phyloP scores from a whole-genome alignment of 2,329 filamentous ascomycete genomes.

The Botrytis galanthina region DNA sequence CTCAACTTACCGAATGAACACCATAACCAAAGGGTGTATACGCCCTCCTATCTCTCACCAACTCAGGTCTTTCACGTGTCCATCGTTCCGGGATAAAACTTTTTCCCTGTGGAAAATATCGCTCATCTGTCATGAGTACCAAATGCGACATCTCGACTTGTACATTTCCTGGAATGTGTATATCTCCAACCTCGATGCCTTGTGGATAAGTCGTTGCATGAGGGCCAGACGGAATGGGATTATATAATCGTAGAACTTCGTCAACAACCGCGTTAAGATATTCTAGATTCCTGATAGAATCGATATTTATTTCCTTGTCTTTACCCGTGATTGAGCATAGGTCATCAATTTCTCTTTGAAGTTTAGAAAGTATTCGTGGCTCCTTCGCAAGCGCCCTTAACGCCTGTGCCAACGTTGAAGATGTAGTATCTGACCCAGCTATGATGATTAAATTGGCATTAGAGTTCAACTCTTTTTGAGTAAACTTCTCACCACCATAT shows the following conservation, averaged over 20 bases:
- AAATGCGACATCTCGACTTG: conserved; percentile 23
- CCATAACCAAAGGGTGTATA: conserved; percentile 28
- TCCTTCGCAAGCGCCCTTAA: conserved; percentile 19
- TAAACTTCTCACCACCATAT: conserved; percentile 20
- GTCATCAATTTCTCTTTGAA: conserved; percentile 24
- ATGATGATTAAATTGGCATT: conserved; percentile 26
- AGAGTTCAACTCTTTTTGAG: conserved; percentile 22
- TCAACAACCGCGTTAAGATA: conserved; percentile 26
- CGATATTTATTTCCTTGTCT: conserved; percentile 15
- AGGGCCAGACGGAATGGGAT: conserved; percentile 22
- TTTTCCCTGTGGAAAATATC: conserved; percentile 23
- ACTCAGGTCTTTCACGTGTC: conserved; percentile 20
- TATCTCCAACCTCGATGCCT: conserved; percentile 18
- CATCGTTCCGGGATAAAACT: conserved; percentile 28
- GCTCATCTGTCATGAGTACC: conserved; percentile 25
- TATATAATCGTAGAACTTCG: conserved; percentile 24
- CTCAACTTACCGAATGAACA: conserved; percentile 19
- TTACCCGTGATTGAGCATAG: neutral
- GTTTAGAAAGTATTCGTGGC: conserved; percentile 18
- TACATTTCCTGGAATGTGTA: conserved; percentile 23
- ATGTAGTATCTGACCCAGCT: conserved; percentile 23
- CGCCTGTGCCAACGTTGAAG: conserved; percentile 15
- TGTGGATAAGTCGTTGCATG: conserved; percentile 22
- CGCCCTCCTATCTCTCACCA: conserved; percentile 24
- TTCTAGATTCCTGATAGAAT: conserved; percentile 17